phyloP scores from a whole-genome alignment of 139 green algal species.

The Haematococcus lacustris region DNA sequence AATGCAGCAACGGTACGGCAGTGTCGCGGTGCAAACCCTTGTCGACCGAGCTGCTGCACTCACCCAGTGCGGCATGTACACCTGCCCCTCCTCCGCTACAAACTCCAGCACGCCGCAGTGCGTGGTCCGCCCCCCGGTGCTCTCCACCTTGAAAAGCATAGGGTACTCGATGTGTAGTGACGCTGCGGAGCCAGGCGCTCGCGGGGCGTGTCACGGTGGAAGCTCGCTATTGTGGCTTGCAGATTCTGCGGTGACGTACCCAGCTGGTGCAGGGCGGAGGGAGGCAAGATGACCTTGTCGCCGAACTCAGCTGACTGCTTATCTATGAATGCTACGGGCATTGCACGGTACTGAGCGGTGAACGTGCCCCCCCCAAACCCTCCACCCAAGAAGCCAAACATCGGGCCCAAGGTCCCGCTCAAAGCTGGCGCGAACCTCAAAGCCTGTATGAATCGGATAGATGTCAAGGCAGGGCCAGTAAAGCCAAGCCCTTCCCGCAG shows the following conservation, averaged over 20 bases:
- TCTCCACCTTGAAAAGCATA: slow-evolving; percentile 95
- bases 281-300: slow-evolving; percentile 95
- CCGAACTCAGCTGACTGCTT: slow-evolving; percentile 79
- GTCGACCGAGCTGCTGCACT: background rate
- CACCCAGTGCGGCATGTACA: slow-evolving; percentile 97
- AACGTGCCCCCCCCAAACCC: slow-evolving; percentile 41
- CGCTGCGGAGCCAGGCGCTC: slow-evolving; percentile 66
- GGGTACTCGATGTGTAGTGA: slow-evolving; percentile 95
- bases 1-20: too few relatives aligned
- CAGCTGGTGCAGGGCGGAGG: slow-evolving; percentile 88
- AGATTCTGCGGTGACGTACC: too few relatives aligned
- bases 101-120: slow-evolving; percentile 99
- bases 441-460: too few relatives aligned
- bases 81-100: slow-evolving; percentile 89
- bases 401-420: too few relatives aligned
- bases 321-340: slow-evolving; percentile 93
- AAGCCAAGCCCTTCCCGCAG: too few relatives aligned
- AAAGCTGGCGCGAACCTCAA: too few relatives aligned
- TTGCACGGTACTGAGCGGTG: slow-evolving; percentile 75
- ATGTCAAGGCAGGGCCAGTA: too few relatives aligned
- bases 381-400: slow-evolving; percentile 18
- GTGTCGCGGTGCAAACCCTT: background rate
- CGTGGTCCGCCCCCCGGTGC: slow-evolving; percentile 56
- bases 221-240: background rate
- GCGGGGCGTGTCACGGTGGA: too few relatives aligned